These are phyloP conservation scores for Plantago ovata DNA, from an alignment of 257 asterid genomes.

Conservation along the genomic window DNA sequence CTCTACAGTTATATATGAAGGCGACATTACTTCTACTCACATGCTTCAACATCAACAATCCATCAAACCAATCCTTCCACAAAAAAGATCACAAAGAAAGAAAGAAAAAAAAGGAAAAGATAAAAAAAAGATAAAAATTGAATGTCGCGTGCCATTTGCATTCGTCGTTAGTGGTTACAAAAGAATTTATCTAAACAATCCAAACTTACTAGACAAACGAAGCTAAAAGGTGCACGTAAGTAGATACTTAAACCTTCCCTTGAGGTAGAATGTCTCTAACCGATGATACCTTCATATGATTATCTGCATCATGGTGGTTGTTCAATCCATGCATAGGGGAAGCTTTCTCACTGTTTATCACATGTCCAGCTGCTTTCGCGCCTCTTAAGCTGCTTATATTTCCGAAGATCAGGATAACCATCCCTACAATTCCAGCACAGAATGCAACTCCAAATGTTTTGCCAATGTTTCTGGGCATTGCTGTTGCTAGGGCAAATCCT, in stretches of 20 bases:
- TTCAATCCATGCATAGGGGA: conserved; percentile 45
- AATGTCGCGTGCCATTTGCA: background rate
- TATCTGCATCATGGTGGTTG: conserved; percentile 25
- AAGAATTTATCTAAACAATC: conserved; percentile 10
- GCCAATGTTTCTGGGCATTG: conserved; percentile 51
- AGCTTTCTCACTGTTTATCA: conserved; percentile 38
- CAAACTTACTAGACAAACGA: conserved; percentile 4
- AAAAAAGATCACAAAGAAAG: too few relatives aligned
- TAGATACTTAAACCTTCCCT: conserved; percentile 27
- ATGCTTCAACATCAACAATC: too few relatives aligned
- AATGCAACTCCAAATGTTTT: conserved; percentile 63
- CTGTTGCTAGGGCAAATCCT: conserved; percentile 67
- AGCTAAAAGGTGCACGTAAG: background rate
- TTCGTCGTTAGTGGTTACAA: conserved; percentile 9
- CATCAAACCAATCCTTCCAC: too few relatives aligned
- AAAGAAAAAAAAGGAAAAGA: too few relatives aligned
- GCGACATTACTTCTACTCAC: too few relatives aligned
- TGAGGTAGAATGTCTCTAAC: conserved; percentile 25
- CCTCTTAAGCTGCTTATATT: conserved; percentile 77
- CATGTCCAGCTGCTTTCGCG: conserved; percentile 79
- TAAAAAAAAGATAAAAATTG: too few relatives aligned
- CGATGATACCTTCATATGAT: conserved; percentile 29
- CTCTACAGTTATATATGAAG: too few relatives aligned
- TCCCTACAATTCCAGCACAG: conserved; percentile 50
- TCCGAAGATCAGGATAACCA: conserved; percentile 63